Base-by-base conservation (phyloP, 495 filamentous ascomycete species). In the Trypethelium eluteriae region DNA sequence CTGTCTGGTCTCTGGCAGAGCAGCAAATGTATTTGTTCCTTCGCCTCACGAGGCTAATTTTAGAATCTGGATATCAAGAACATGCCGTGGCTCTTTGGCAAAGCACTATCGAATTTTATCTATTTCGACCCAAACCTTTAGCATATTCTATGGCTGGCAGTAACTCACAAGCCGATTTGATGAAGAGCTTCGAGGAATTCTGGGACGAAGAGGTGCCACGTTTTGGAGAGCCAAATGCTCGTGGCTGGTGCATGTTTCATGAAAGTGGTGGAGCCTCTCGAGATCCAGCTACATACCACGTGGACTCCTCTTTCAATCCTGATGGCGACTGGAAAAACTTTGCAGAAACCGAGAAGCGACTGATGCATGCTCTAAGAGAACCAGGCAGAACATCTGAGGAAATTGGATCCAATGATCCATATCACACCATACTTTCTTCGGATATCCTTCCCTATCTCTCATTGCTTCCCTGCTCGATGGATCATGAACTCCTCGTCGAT, bases 161-260 rank as follows among this genome's bases (percentile, higher is more conserved):
- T 16, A 63, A 10, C 10, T 38, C 36, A 25, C 16, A 64, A 49
- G 9, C 34, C 10, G 65, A 68, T 16, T 25, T 73, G 12, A 68
- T 84, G 0, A 70, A 79, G n/a, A 73, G 73, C n/a, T 88, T 95
- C 63, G 73, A 80, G 38, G 79, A 83, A 9, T 96, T 92, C 69
- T 98, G 94, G 94, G 91, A 96, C 63, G 90, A 86, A 47, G 94
- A 97, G 72, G 81, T 86, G 6, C 78, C 88, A 2, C 86, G 93
- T 7, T 83, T 96, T 64, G 94, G 94, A 3, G 94, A 98, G 74
- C 71, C 75, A 5, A 80, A 78, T 3, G 87, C 89, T 39, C 77
- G 81, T 38, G 92, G 91, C 16, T 96, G 93, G 93, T 74, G 72
- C 32, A 72, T 77, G 34, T 88, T 83, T 76, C 72, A 72, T 41